These are phyloP conservation scores for Cinnamomum micranthum DNA, from an alignment of 164 flowering plant genomes.

Conservation along the genomic window DNA sequence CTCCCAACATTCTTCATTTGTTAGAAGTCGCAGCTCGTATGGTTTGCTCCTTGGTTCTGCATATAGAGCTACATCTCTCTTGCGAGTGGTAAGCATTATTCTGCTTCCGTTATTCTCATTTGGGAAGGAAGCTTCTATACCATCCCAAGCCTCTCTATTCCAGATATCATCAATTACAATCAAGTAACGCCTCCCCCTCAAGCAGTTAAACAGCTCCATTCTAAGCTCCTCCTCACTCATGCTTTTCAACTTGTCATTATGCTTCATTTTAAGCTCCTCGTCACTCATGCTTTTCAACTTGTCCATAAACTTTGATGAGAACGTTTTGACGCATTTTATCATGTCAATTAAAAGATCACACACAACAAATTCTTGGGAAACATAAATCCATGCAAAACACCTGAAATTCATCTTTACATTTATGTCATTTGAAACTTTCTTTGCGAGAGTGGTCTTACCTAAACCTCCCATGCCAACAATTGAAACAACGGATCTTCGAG, in stretches of 20 bases:
- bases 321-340: no score
- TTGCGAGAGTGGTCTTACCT: not conserved
- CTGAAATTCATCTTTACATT: not conserved
- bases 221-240: no score
- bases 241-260: no score
- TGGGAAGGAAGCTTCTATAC: not conserved
- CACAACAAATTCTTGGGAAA: no score
- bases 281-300: no score
- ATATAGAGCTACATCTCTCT: slow-evolving; percentile 1
- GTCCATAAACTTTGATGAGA: no score
- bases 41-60: not conserved
- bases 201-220: no score
- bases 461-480: slow-evolving; percentile 14
- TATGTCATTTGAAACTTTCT: not conserved
- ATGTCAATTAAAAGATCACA: no score
- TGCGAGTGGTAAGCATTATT: not conserved
- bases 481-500: not conserved
- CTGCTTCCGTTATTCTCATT: not conserved
- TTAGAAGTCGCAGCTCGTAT: not conserved
- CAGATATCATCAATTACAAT: not conserved
- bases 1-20: no score
- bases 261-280: no score
- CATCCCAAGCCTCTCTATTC: not conserved
- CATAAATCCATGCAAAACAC: not conserved
- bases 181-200: no score